Conservation (phyloP, 441 rosid species). For the Pelargonium myrrhifolium region DNA sequence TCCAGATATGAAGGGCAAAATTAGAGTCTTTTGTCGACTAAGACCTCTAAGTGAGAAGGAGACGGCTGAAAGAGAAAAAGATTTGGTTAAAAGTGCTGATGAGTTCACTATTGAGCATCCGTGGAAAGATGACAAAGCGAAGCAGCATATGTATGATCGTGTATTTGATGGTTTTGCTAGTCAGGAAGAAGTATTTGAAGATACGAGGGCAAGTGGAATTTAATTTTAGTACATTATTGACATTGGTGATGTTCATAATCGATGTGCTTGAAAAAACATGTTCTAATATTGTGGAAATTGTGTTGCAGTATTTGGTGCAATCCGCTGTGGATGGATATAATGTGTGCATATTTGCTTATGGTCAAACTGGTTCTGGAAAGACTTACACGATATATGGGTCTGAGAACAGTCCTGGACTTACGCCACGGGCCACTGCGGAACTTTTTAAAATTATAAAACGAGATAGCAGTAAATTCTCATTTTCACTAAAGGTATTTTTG, state of each 20-base stretch:
- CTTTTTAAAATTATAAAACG: constrained; percentile 68
- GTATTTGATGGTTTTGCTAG: not conserved
- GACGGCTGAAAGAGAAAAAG: constrained; percentile 45
- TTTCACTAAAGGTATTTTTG: constrained; percentile 62
- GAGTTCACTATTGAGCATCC: constrained; percentile 90
- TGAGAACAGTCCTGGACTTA: constrained; percentile 68
- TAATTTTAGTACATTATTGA: not conserved
- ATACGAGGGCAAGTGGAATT: not conserved
- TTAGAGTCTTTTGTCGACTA: constrained; percentile 83
- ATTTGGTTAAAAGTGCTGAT: constrained; percentile 41
- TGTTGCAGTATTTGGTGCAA: not conserved
- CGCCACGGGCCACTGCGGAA: constrained; percentile 77
- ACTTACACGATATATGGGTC: constrained; percentile 91
- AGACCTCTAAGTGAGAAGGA: constrained; percentile 83
- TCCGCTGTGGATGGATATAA: constrained; percentile 82
- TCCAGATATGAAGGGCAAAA: constrained; percentile 94
- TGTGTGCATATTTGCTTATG: constrained; percentile 93
- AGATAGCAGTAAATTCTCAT: constrained; percentile 69
- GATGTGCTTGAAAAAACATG: not conserved
- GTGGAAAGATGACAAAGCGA: constrained; percentile 84
- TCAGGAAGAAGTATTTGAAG: not conserved
- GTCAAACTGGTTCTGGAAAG: constrained; percentile 98
- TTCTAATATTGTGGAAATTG: not conserved
- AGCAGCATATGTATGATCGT: constrained; percentile 25
- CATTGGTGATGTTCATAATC: not conserved